These are phyloP conservation scores for Grifola frondosa DNA, from an alignment of 1,284 basidiomycete species.

Conservation along the genomic window DNA sequence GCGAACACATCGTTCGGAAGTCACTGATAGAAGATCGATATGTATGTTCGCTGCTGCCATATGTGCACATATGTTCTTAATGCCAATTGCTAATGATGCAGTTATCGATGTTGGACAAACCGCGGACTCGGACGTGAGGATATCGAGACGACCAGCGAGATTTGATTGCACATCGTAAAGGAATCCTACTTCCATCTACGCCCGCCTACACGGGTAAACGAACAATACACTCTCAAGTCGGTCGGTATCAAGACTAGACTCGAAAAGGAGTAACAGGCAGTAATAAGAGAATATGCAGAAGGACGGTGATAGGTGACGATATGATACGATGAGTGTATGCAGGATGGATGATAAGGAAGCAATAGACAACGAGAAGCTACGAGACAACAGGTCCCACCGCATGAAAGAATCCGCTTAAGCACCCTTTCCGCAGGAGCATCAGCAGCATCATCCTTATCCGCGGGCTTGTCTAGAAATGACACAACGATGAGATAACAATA, in stretches of 20 bases:
- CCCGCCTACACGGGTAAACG: neutral
- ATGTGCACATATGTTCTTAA: too few relatives aligned
- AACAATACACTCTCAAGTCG: conserved; percentile 6
- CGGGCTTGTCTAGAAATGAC: conserved; percentile 52
- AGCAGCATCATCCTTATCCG: conserved; percentile 66
- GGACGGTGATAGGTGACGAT: conserved; percentile 23
- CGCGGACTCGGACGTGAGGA: too few relatives aligned
- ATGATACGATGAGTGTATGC: conserved; percentile 24
- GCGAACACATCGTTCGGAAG: too few relatives aligned
- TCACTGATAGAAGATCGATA: too few relatives aligned
- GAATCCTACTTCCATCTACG: conserved; percentile 1
- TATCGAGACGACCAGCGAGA: neutral
- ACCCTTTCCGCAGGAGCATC: conserved; percentile 29
- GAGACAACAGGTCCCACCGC: conserved; percentile 15
- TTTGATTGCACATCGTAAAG: conserved; percentile 7
- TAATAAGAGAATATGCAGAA: conserved; percentile 22
- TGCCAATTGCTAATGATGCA: too few relatives aligned
- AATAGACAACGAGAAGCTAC: conserved; percentile 22
- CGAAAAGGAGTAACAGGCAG: conserved; percentile 16
- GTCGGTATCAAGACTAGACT: conserved; percentile 13
- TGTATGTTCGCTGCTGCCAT: too few relatives aligned
- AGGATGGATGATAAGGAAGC: conserved; percentile 22
- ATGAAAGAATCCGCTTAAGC: conserved; percentile 20
- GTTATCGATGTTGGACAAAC: too few relatives aligned
- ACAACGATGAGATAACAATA: conserved; percentile 3